Percentiles rank a stretch among this genome's conserved stretches.
These are phyloP conservation scores for Penicillium corylophilum DNA, from an alignment of 2,329 filamentous ascomycete genomes.

Conservation along the genomic window DNA sequence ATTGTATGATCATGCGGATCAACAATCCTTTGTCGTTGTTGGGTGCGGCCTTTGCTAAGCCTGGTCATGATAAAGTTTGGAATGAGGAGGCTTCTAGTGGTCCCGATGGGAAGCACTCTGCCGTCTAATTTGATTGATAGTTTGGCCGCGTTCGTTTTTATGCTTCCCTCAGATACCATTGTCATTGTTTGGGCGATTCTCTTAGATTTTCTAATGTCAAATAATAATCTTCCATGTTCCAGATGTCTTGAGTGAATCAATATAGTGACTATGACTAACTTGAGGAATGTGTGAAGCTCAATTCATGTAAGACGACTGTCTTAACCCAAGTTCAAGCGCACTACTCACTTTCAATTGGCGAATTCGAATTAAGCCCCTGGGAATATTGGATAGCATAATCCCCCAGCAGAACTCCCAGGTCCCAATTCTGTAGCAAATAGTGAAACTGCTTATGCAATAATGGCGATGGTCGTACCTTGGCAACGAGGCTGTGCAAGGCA, in stretches of 20 bases:
- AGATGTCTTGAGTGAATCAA: too few species aligned
- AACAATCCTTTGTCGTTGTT: conserved; percentile 12
- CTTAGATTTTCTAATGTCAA: not conserved
- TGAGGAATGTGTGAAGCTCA: too few species aligned
- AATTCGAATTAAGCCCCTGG: too few species aligned
- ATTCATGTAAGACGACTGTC: too few species aligned
- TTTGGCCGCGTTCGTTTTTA: not conserved
- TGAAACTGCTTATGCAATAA: not conserved
- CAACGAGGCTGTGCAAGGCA: not conserved
- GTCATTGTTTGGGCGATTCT: not conserved
- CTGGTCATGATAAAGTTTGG: conserved; percentile 16
- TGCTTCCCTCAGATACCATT: not conserved
- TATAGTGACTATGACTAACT: too few species aligned
- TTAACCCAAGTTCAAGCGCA: too few species aligned
- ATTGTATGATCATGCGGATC: conserved; percentile 24
- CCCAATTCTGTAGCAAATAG: too few species aligned
- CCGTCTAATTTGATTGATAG: not conserved
- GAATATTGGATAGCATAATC: too few species aligned
- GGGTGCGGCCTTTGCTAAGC: conserved; percentile 23
- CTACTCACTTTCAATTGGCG: too few species aligned
- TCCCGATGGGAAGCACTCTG: not conserved
- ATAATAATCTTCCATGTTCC: not conserved
- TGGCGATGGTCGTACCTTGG: not conserved
- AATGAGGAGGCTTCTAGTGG: not conserved
- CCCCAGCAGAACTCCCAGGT: too few species aligned